Evolutionary conservation across 441 rosid genomes (phyloP), one percentile per base, ranked within the genome.

Genomic region (Populus tomentosa): DNA sequence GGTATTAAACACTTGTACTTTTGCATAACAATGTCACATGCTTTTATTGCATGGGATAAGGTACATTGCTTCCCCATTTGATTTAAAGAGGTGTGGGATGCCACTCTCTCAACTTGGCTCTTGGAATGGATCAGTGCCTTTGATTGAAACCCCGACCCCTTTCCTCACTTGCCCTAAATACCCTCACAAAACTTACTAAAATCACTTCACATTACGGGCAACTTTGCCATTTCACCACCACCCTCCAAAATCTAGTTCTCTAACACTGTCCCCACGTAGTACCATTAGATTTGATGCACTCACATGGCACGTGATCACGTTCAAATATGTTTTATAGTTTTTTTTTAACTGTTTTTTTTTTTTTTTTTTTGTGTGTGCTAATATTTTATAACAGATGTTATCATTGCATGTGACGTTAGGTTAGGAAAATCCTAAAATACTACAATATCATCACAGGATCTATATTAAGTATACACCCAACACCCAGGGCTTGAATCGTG

Each of bases 221-320:
- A 73, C 70, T 23, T 5, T 3, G 42, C 56, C 83, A 18, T 71
- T 35, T 35, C 56, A n/a, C 5, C 10, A 18, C 10, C 1, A 2
- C 30, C 16, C 14, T 36, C 4, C 1, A 1, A 23, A 3, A 26
- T 18, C 2, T 21, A 16, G 2, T 16, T 36, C 56, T 16, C 18
- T 30, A 20, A 66, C 70, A 53, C 70, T 36, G 75, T 78, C 70
- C 77, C 82, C 78, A 81, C 82, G 75, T 78, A 21, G 68, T 63
- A 65, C 59, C 68, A 35, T 10, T 67, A 65, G 69, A 74, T 38
- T 30, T 70, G 76, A 81, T 77, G 74, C 72, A 68, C 72, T 46
- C 85, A 83, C 46, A 82, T 81, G 84, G 80, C 84, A 80, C 80
- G 69, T 82, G 82, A 78, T 32, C 67, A 10, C 68, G 50, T n/a